phyloP scores from a whole-genome alignment of 2,329 filamentous ascomycete species.

The Cladophialophora psammophila region DNA sequence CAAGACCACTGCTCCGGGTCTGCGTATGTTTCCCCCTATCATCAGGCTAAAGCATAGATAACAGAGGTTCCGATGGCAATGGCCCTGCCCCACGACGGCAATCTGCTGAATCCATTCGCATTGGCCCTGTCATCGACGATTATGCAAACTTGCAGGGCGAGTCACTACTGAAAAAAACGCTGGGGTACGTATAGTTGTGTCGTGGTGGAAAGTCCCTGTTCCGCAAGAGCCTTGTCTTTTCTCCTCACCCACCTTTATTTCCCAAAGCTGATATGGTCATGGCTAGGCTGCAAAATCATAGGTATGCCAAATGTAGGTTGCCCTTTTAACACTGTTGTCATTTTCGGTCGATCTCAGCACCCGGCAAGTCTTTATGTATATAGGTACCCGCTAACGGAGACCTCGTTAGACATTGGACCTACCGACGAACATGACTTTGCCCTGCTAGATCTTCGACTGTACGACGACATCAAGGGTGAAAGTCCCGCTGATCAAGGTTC shows the following conservation, averaged over 20 bases:
- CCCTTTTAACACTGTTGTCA: too few relatives aligned
- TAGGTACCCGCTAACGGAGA: background rate
- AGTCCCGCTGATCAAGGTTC: constrained; percentile 38
- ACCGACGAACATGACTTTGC: constrained; percentile 42
- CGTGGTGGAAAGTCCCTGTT: background rate
- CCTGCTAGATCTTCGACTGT: constrained; percentile 40
- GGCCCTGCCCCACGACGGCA: constrained; percentile 34
- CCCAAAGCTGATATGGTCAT: constrained; percentile 35
- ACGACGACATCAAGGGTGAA: constrained; percentile 39
- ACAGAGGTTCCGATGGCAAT: constrained; percentile 38
- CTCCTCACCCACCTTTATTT: constrained; percentile 1
- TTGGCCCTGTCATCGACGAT: constrained; percentile 34
- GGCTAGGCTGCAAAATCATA: constrained; percentile 40
- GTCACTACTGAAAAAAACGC: constrained; percentile 38
- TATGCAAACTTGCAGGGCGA: constrained; percentile 38
- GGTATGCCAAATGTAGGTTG: constrained; percentile 36
- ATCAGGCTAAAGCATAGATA: constrained; percentile 35
- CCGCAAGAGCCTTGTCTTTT: constrained; percentile 7
- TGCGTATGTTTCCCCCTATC: constrained; percentile 28
- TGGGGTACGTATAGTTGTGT: constrained; percentile 36
- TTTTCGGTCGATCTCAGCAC: background rate
- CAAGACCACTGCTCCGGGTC: constrained; percentile 5
- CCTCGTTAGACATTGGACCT: constrained; percentile 35
- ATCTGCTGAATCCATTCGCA: constrained; percentile 34
- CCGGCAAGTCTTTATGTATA: background rate